Base-by-base conservation (phyloP, 305 asterid genomes). In the Coffea humblotiana region DNA sequence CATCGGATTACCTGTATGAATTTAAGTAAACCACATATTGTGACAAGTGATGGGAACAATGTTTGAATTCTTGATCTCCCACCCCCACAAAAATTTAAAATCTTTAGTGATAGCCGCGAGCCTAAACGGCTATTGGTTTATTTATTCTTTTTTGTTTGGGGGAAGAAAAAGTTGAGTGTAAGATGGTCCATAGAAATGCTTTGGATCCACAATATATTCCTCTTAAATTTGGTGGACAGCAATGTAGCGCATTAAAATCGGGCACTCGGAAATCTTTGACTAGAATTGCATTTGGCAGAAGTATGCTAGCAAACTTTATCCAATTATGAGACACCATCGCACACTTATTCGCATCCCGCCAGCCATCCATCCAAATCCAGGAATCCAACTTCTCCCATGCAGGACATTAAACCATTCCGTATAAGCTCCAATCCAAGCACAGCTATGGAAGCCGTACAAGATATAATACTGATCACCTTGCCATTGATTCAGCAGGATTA, bases 231-330 rank as follows among this genome's bases (percentile, higher is more conserved):
- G 72, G 82, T 79, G 82, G 78, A 79, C 78, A 32, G 32, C 72
- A 74, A 58, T 73, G 66, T 75, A 67, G 25, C 58, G 64, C 81
- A 82, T 71, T 82, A 72, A 77, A 77, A 77, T 77, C 64, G 64
- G 78, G 75, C 84, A 82, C 82, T 74, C 1, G 75, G 72, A 82
- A 71, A 82, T 77, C 82, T 77, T 82, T 82, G 82, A 82, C 81
- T 47, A 51, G 29, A 77, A 72, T 18, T n/a, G 48, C 52, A 70
- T 76, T 58, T 51, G 35, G 58, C 72, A 68, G n/a, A 47, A 32
- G 52, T 16, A 72, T 45, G 11, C 61, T 35, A 72, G 70, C 52
- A 13, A 72, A 49, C 40, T 35, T 32, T 70, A 29, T 66, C 63
- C 76, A 72, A 21, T 23, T 71, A 32, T 2, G 21, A 51, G 79